Conservation (phyloP, 2,329 filamentous ascomycete species). For the Diplocarpon rosae region DNA sequence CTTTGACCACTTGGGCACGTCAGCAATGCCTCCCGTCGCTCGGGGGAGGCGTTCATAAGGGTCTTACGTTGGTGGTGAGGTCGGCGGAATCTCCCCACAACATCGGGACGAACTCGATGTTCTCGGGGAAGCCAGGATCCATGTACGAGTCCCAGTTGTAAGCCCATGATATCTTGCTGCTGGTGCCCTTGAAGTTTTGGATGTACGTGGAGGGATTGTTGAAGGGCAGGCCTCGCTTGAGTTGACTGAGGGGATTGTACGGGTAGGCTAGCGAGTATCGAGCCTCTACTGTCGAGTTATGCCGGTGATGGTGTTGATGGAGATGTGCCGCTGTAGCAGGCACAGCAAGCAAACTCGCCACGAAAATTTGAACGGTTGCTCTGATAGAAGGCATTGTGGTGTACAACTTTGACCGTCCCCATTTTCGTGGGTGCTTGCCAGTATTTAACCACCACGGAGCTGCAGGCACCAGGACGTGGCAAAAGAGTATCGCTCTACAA, state of each 20-base stretch:
- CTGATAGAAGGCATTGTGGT: slow-evolving; percentile 1
- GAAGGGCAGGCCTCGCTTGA: slow-evolving; percentile 13
- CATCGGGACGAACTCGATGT: slow-evolving; percentile 52
- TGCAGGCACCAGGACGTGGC: too few species aligned
- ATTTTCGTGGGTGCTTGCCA: too few species aligned
- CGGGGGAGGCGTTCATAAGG: not conserved
- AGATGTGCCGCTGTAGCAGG: not conserved
- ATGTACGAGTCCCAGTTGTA: slow-evolving; percentile 54
- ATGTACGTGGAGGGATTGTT: slow-evolving; percentile 9
- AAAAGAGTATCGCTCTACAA: too few species aligned
- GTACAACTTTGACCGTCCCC: too few species aligned
- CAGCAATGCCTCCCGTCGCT: not conserved
- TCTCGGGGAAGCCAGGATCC: slow-evolving; percentile 31
- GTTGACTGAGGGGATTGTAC: not conserved
- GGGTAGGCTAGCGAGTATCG: not conserved
- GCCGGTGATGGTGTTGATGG: not conserved
- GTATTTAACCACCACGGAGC: too few species aligned
- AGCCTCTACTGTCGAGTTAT: not conserved
- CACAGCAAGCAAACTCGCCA: not conserved
- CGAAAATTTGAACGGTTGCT: not conserved
- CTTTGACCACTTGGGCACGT: slow-evolving; percentile 32
- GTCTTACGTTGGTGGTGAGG: slow-evolving; percentile 30
- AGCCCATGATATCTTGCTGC: slow-evolving; percentile 34
- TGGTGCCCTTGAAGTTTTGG: slow-evolving; percentile 10
- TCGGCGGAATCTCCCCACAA: slow-evolving; percentile 42